Conservation (phyloP, 495 filamentous ascomycete genomes). For the Delitschia confertaspora region DNA sequence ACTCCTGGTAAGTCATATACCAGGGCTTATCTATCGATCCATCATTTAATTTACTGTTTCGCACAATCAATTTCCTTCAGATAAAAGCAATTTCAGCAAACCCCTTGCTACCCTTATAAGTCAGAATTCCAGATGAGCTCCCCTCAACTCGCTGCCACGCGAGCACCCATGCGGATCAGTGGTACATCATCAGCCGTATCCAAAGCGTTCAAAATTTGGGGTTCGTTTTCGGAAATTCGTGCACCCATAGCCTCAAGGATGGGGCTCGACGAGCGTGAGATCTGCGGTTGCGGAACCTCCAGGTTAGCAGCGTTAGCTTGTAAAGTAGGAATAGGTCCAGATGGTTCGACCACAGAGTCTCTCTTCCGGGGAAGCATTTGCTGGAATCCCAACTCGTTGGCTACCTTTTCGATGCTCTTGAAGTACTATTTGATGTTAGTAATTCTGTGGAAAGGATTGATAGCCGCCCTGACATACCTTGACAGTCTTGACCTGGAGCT, state of each 20-base stretch:
- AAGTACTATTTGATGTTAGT: constrained; percentile 46
- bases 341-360: constrained; percentile 33
- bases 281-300: constrained; percentile 12
- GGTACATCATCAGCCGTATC: constrained; percentile 7
- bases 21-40: too few species aligned
- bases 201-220: not conserved
- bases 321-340: constrained; percentile 8
- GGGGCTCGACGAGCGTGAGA: constrained; percentile 18
- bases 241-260: constrained; percentile 19
- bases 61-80: too few species aligned
- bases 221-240: constrained; percentile 11
- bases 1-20: too few species aligned
- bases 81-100: too few species aligned
- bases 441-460: not conserved
- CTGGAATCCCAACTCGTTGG: constrained; percentile 46
- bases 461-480: constrained; percentile 41
- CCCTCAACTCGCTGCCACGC: too few species aligned
- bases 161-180: constrained; percentile 9
- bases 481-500: constrained; percentile 79
- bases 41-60: too few species aligned
- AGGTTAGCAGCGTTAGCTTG: constrained; percentile 6
- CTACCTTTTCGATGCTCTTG: constrained; percentile 57
- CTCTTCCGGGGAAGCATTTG: constrained; percentile 47
- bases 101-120: too few species aligned
- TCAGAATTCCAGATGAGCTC: too few species aligned